Conservation (phyloP, 1,139 yeast genomes). For the Sugiyamaella paludigena region DNA sequence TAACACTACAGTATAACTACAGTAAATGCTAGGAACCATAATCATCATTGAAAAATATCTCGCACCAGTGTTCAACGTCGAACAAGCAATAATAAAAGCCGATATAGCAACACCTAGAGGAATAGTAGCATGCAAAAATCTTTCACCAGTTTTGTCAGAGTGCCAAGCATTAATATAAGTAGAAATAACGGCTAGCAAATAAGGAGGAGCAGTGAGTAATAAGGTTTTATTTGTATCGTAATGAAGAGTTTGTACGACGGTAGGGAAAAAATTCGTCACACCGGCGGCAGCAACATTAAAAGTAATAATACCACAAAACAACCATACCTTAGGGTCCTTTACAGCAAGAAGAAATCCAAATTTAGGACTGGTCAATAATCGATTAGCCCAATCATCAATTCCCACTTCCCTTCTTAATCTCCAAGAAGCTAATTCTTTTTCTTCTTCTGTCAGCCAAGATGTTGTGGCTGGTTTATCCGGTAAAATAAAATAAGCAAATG, state of each 20-base stretch:
- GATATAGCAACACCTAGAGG: conserved; percentile 9
- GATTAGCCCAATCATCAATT: not conserved
- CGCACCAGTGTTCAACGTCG: conserved; percentile 3
- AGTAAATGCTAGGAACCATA: conserved; percentile 5
- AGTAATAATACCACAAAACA: not conserved
- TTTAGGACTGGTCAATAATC: not conserved
- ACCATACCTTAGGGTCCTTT: conserved; percentile 9
- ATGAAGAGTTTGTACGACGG: conserved; percentile 10
- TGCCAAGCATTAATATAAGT: conserved; percentile 11
- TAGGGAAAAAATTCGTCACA: conserved; percentile 12
- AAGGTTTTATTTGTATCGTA: conserved; percentile 7
- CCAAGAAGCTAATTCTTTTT: conserved; percentile 44
- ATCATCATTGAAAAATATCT: conserved; percentile 8
- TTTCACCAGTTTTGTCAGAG: conserved; percentile 5
- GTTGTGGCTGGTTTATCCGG: conserved; percentile 16
- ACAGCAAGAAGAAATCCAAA: conserved; percentile 4
- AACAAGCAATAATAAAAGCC: conserved; percentile 2
- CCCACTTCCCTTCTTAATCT: not conserved
- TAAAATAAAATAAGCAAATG: conserved; percentile 34
- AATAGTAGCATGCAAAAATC: conserved; percentile 4
- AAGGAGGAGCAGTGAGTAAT: conserved; percentile 13
- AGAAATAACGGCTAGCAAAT: conserved; percentile 7
- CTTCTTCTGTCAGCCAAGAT: conserved; percentile 34
- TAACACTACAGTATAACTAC: conserved; percentile 1
- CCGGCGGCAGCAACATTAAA: conserved; percentile 8